Conservation (phyloP, 83 land plant genomes). For the Larix sibirica region DNA sequence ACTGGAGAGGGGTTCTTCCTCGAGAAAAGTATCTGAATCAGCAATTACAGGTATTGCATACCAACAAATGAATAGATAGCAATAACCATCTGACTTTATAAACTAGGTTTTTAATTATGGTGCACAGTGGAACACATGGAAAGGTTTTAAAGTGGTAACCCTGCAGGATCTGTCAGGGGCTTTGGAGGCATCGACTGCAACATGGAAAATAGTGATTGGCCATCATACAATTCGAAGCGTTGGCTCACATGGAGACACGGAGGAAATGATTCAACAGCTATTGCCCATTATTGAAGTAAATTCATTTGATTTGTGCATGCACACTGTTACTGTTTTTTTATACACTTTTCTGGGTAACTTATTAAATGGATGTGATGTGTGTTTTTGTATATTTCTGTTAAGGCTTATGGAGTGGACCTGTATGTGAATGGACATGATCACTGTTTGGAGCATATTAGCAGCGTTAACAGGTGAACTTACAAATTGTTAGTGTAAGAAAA, state of each 20-base stretch:
- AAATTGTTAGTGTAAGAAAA: background rate
- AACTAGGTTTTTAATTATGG: background rate
- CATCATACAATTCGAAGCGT: conserved; percentile 85
- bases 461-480: conserved; percentile 49
- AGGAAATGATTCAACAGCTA: conserved; percentile 49
- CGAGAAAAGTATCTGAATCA: conserved; percentile 46
- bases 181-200: conserved; percentile 61
- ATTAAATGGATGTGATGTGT: too few relatives aligned
- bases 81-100: background rate
- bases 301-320: too few relatives aligned
- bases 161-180: conserved; percentile 68
- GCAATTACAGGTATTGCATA: conserved; percentile 49
- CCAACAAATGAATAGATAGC: background rate
- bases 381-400: background rate
- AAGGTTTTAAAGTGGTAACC: too few relatives aligned
- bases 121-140: background rate
- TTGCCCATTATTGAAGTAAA: conserved; percentile 81
- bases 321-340: too few relatives aligned
- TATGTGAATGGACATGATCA: conserved; percentile 38
- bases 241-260: conserved; percentile 78
- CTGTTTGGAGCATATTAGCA: conserved; percentile 31
- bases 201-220: conserved; percentile 92
- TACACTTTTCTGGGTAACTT: too few relatives aligned
- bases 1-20: conserved; percentile 81
- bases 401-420: conserved; percentile 19